Conservation (phyloP, 441 rosid species). For the Euphorbia celastroides region DNA sequence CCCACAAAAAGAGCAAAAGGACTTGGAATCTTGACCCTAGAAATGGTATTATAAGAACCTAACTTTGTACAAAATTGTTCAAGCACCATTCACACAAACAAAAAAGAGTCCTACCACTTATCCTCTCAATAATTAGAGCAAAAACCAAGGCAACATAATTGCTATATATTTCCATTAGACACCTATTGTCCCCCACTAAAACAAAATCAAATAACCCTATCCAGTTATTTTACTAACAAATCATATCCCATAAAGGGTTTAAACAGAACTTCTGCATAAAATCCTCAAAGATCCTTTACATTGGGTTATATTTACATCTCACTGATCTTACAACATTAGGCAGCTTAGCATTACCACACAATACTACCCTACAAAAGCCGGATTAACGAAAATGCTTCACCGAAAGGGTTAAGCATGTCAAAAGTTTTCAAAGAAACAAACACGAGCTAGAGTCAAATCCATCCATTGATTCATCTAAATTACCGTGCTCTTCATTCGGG, state of each 20-base stretch:
- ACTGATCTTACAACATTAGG: slow-evolving; percentile 15
- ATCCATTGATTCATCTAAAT: slow-evolving; percentile 16
- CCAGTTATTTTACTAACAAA: slow-evolving; percentile 19
- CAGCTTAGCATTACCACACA: slow-evolving; percentile 17
- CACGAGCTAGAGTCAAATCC: slow-evolving; percentile 9
- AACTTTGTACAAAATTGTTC: slow-evolving; percentile 2
- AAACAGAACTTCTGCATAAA: background rate
- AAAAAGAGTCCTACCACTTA: slow-evolving; percentile 1
- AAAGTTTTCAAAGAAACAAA: slow-evolving; percentile 22
- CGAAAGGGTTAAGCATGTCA: slow-evolving; percentile 17
- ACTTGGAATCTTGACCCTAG: slow-evolving; percentile 37
- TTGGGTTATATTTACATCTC: slow-evolving; percentile 29
- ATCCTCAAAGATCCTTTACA: slow-evolving; percentile 14
- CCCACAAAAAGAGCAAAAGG: slow-evolving; percentile 16
- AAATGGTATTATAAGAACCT: slow-evolving; percentile 8
- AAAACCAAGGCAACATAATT: slow-evolving; percentile 15
- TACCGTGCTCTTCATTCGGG: slow-evolving; percentile 28
- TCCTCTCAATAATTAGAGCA: slow-evolving; percentile 14
- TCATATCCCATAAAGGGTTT: background rate
- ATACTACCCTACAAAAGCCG: slow-evolving; percentile 2
- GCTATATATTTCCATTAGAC: slow-evolving; percentile 5
- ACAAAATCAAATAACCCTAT: slow-evolving; percentile 14
- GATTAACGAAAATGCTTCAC: slow-evolving; percentile 18
- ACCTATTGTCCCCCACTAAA: slow-evolving; percentile 26
- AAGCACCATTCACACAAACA: slow-evolving; percentile 17